Base-by-base conservation (phyloP, 768 basidiomycete species). In the Boletus fagicola region DNA sequence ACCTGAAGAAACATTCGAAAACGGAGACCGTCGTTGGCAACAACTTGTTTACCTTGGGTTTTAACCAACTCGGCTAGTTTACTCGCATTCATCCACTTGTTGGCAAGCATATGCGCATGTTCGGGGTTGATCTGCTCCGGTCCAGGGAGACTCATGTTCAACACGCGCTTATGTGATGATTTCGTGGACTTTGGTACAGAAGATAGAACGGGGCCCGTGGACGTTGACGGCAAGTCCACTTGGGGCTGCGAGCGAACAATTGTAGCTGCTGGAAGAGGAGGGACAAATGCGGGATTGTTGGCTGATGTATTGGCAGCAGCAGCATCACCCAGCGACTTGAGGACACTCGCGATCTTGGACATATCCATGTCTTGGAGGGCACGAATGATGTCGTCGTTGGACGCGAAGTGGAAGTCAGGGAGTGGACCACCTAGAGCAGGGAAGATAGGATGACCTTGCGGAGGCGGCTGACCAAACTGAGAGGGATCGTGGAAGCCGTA, bases 341-440 rank as follows among this genome's bases (percentile, higher is more conserved):
- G 76, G 12, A 84, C 86, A 53, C 76, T 79, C 0, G 87, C 82
- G 54, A 92, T 81, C 73, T 85, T 89, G 51, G 85, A 78, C 11
- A 74, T 62, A 62, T 92, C 90, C 58, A 91, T 74, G 48, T 85
- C 83, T 67, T 91, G 88, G 49, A 92, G 71, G 12, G 83, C 84
- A 35, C 85, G 87, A 44, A 91, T 73, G 45, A 92, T 81, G 58
- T 90, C 87, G 48, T 92, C 90, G 63, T 83, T 88, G 26, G 86
- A 86, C 13, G 78, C 77, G 54, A 74, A 74, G 28, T 68, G 70
- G n/a, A 79, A 66, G 26, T 76, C 77, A 16, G 75, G 72, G 40
- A 74, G 58, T 4, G 65, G 62, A 2, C 56, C 61, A 15, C 51
- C 61, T 6, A 68, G 30, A 30, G 55, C 52, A 13, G 68, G 62